A percentile compares a stretch with the other conserved stretches of the same genome.
phyloP scores from a whole-genome alignment of 1,284 basidiomycete genomes.

The Leccinum solheimii region DNA sequence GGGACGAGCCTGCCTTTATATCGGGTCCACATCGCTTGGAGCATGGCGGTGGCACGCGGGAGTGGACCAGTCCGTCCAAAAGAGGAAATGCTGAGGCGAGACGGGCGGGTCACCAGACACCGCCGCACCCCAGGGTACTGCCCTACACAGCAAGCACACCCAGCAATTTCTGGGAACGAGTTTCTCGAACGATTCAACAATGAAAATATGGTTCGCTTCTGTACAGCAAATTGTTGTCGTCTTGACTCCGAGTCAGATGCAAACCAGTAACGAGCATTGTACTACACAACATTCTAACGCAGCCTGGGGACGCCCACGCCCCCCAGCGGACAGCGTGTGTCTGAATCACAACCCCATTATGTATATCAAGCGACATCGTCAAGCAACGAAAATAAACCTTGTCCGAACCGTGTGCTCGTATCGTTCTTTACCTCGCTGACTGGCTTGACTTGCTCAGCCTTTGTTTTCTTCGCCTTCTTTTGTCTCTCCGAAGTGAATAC shows the following conservation, averaged over 20 bases:
- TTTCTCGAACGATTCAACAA: neutral
- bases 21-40: no score
- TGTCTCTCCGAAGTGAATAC: constrained; percentile 47
- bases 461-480: constrained; percentile 46
- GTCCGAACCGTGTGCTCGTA: constrained; percentile 7
- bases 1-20: no score
- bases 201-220: neutral
- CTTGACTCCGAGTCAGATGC: neutral
- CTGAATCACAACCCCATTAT: neutral
- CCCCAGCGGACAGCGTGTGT: no score
- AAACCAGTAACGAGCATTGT: neutral
- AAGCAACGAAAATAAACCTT: constrained; percentile 31
- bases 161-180: no score
- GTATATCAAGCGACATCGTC: constrained; percentile 21
- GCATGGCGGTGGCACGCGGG: no score
- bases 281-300: neutral
- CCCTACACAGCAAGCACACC: neutral
- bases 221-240: neutral
- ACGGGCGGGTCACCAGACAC: no score
- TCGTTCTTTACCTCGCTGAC: constrained; percentile 13
- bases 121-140: no score
- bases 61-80: no score
- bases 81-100: no score
- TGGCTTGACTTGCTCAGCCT: constrained; percentile 8
- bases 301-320: no score